Evolutionary conservation across 2,329 filamentous ascomycete genomes (phyloP), one percentile per base, ranked within the genome.

Genomic region (Cryphonectria radicalis): DNA sequence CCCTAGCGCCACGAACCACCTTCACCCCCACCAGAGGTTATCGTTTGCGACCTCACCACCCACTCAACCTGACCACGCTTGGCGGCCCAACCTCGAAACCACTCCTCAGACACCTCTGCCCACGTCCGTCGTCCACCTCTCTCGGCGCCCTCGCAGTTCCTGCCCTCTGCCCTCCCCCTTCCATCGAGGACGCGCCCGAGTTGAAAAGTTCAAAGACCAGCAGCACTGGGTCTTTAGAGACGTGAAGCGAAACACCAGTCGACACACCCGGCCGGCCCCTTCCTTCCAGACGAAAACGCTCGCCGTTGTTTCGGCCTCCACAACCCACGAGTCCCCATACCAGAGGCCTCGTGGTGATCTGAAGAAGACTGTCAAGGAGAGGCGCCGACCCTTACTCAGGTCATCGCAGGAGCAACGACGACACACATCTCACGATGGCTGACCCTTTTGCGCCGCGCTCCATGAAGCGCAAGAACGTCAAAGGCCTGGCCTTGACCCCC

Each of bases 401-500:
- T 32, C 57, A 10, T 50, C 32, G 40, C 46, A 67, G 4, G 13
- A 25, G 5, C 46, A 32, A 13, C 60, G 22, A 19, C n/a, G 46
- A 40, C 70, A 53, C 70, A 67, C 68, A 72, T 69, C 74, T 76
- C 80, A 81, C 75, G 79, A 91, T 91, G 90, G 86, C 87, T 77
- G 89, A 91, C 78, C 79, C 83, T 46, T 90, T 91, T 76, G 88
- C 88, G 74, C 88, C 88, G 82, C 89, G 89, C 82, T 97, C 96
- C 73, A 92, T 99, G 91, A 98, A 98, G 91, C 92, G 95, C 87
- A 98, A 98, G 89, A 99, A 99, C 81, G 92, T 97, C 82, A 98
- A 98, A 85, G 95, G 95, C 53, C 91, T 99, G 66, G 95, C 94
- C 76, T 87, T 99, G 79, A 95, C 90, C 78, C 91, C 93, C 66